Evolutionary conservation across 345 rosid species (phyloP).

Genomic region (Eucalyptus paniculata): DNA sequence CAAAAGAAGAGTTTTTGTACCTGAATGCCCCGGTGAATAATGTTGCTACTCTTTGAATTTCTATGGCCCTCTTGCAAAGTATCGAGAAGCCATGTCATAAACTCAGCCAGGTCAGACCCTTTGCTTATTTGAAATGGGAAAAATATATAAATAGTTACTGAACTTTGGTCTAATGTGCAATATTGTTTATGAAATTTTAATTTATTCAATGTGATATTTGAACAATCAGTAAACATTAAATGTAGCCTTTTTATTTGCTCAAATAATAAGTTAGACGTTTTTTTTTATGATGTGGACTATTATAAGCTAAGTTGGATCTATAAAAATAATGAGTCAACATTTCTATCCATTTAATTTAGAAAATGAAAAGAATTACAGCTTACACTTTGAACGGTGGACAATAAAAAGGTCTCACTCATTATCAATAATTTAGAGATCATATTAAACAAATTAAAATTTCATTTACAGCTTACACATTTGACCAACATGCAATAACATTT

Average conservation of each 20-base stretch:
- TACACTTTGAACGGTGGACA: too few relatives aligned
- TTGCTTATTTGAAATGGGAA: not conserved
- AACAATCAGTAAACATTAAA: fast-evolving
- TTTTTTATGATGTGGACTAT: not conserved
- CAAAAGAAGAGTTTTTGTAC: not conserved
- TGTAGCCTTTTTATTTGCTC: not conserved
- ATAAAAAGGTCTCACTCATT: too few relatives aligned
- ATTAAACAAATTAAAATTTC: too few relatives aligned
- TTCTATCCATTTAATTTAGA: not conserved
- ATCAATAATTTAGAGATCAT: too few relatives aligned
- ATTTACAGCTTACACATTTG: too few relatives aligned
- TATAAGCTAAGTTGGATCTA: not conserved
- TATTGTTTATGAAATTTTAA: too few relatives aligned
- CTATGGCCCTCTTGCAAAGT: too few relatives aligned
- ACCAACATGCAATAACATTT: too few relatives aligned
- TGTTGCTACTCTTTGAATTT: not conserved
- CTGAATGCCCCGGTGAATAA: not conserved
- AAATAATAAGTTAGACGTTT: too few relatives aligned
- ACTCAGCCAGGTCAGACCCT: not conserved
- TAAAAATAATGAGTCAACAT: too few relatives aligned
- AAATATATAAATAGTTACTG: fast-evolving
- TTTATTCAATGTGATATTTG: too few relatives aligned
- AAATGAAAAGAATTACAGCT: too few relatives aligned
- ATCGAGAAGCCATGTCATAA: not conserved
- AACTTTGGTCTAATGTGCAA: fast-evolving